Conservation (phyloP, 83 land plant species). For the Picea mariana region DNA sequence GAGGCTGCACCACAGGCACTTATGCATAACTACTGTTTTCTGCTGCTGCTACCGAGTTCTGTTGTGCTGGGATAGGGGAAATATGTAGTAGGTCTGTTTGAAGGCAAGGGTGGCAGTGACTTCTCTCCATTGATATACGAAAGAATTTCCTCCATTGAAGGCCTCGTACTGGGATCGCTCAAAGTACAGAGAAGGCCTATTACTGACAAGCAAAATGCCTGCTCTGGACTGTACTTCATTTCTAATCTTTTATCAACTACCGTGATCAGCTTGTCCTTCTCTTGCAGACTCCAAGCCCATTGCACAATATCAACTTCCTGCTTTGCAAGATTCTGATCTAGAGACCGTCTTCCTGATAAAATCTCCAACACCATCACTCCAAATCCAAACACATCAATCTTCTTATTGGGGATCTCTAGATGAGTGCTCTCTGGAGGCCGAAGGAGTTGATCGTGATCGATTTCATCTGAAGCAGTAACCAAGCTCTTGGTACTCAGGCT, state of each 20-base stretch:
- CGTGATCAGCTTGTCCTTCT: constrained; percentile 11
- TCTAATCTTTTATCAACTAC: constrained; percentile 25
- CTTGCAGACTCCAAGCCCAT: constrained; percentile 25
- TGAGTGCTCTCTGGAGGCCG: constrained; percentile 7
- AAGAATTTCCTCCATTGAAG: constrained; percentile 24
- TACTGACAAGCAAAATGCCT: constrained; percentile 21
- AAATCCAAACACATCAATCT: constrained; percentile 24
- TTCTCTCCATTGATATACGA: constrained; percentile 15
- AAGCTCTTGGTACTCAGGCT: neutral
- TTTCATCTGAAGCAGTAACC: constrained; percentile 4
- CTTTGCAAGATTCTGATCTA: constrained; percentile 1
- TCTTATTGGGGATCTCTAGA: constrained; percentile 14
- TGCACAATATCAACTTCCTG: constrained; percentile 17
- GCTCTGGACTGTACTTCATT: constrained; percentile 14
- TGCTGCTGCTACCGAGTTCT: constrained; percentile 15
- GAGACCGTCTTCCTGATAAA: constrained; percentile 19
- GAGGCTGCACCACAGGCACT: neutral
- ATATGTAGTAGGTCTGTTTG: constrained; percentile 17
- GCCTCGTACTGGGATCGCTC: constrained; percentile 22
- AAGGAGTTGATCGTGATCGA: constrained; percentile 11
- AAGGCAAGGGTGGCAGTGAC: constrained; percentile 24
- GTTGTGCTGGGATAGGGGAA: constrained; percentile 29
- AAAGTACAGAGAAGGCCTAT: constrained; percentile 30
- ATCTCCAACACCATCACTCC: constrained; percentile 26
- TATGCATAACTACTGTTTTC: neutral